phyloP scores from a whole-genome alignment of 2,329 filamentous ascomycete genomes.

The Venturia aucupariae region DNA sequence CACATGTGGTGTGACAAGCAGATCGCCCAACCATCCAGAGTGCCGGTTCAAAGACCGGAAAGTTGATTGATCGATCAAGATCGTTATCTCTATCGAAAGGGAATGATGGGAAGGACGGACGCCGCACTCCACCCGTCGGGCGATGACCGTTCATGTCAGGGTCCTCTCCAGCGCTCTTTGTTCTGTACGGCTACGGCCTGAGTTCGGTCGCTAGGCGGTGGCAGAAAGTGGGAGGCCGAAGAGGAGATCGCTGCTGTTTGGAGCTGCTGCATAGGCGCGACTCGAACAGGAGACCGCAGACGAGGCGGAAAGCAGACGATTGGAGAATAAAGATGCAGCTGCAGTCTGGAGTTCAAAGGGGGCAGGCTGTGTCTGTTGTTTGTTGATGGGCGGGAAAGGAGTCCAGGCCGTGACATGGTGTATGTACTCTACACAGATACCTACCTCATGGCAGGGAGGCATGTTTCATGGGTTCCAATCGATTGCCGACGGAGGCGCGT shows the following conservation, averaged over 20 bases:
- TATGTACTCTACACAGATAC: background rate
- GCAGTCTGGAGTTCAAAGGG: background rate
- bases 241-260: background rate
- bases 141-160: background rate
- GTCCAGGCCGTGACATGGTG: background rate
- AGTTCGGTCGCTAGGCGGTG: background rate
- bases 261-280: background rate
- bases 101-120: background rate
- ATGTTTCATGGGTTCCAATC: background rate
- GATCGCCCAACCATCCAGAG: background rate
- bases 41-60: background rate
- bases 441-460: background rate
- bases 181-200: background rate
- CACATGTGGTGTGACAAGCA: background rate
- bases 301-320: background rate
- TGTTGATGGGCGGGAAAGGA: too few species aligned
- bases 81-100: background rate
- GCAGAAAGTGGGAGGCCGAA: background rate
- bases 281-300: background rate
- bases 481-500: background rate
- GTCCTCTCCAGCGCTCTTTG: background rate
- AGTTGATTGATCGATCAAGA: background rate
- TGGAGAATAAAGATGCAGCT: background rate
- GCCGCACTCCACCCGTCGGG: background rate
- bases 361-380: background rate